phyloP scores from a whole-genome alignment of 805 yeast species.

The Barnettozyma salicaria region DNA sequence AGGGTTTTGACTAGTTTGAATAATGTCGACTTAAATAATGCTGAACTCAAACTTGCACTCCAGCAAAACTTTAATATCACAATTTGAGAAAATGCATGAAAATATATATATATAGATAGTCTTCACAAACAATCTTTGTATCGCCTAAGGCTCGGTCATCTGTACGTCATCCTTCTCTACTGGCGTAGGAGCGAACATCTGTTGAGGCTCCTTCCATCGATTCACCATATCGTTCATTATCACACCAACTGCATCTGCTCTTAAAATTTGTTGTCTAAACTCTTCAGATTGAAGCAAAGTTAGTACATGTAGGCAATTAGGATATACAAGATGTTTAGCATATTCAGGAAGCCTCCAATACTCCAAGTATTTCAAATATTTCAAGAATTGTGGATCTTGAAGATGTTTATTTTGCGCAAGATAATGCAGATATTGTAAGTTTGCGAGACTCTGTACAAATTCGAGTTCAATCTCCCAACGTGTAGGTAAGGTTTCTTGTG shows the following conservation, averaged over 20 bases:
- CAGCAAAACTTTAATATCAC: slow-evolving; percentile 17
- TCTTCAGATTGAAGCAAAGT: slow-evolving; percentile 40
- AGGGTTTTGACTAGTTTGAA: slow-evolving; percentile 18
- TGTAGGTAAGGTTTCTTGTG: slow-evolving; percentile 47
- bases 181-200: slow-evolving; percentile 25
- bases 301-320: slow-evolving; percentile 80
- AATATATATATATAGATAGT: not conserved
- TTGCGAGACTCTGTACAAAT: slow-evolving; percentile 89
- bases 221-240: slow-evolving; percentile 72
- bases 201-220: slow-evolving; percentile 42
- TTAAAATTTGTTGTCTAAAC: slow-evolving; percentile 49
- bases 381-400: slow-evolving; percentile 63
- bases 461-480: slow-evolving; percentile 77
- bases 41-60: slow-evolving; percentile 17
- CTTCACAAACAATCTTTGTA: not conserved
- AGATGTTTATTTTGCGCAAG: slow-evolving; percentile 79
- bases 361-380: slow-evolving; percentile 72
- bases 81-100: not conserved
- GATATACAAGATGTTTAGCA: slow-evolving; percentile 67
- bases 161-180: slow-evolving; percentile 7
- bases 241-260: slow-evolving; percentile 50
- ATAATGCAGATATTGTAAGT: slow-evolving; percentile 79
- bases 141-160: not conserved
- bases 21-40: slow-evolving; percentile 18
- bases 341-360: slow-evolving; percentile 79